These are phyloP conservation scores for Hamamelis virginiana DNA, from an alignment of 164 flowering plant species.

Conservation along the genomic window DNA sequence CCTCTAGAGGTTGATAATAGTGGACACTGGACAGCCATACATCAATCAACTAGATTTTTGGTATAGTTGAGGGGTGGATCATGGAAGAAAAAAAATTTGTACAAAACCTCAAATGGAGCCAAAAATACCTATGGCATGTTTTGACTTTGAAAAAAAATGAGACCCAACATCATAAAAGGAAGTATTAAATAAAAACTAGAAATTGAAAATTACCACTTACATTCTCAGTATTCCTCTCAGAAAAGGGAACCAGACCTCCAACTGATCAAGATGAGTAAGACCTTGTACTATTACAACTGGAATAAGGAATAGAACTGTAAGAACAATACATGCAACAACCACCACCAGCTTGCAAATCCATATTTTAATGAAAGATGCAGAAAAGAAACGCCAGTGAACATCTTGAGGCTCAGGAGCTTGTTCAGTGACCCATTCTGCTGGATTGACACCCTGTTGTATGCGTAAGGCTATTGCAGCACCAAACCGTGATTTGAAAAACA, in stretches of 20 bases:
- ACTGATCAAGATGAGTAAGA: constrained; percentile 70
- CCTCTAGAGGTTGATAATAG: too few relatives aligned
- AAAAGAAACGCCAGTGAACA: constrained; percentile 57
- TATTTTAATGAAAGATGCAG: constrained; percentile 37
- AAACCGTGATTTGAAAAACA: constrained; percentile 52
- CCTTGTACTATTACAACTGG: constrained; percentile 90
- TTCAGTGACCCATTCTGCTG: constrained; percentile 58
- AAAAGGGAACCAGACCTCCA: constrained; percentile 73
- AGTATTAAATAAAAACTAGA: background rate
- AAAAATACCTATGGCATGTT: background rate
- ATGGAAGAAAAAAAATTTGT: too few relatives aligned
- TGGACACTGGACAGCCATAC: too few relatives aligned
- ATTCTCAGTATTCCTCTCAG: constrained; percentile 51
- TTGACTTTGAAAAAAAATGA: background rate
- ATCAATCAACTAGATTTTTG: too few relatives aligned
- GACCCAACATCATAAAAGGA: background rate
- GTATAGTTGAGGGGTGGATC: too few relatives aligned
- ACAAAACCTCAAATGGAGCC: background rate
- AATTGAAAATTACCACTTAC: constrained; percentile 44
- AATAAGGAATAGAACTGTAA: constrained; percentile 68
- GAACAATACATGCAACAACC: constrained; percentile 42
- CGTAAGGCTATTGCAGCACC: constrained; percentile 47
- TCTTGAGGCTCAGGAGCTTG: constrained; percentile 60
- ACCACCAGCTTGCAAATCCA: constrained; percentile 71
- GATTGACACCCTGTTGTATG: constrained; percentile 47